Evolutionary conservation across 192 early-diverging fungal species (phyloP).

Genomic region (Entomortierella chlamydospora): DNA sequence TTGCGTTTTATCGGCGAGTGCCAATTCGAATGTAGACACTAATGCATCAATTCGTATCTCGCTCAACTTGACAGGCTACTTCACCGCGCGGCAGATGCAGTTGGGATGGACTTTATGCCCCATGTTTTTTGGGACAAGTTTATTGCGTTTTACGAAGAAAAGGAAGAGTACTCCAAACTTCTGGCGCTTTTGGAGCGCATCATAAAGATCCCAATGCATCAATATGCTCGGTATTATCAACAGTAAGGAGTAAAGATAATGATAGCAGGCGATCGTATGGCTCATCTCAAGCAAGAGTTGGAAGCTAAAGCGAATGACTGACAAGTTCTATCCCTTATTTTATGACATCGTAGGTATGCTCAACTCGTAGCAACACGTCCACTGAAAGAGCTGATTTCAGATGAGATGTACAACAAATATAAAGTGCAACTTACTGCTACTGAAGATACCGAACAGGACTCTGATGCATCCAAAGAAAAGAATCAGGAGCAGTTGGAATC

Average conservation of each 20-base stretch:
- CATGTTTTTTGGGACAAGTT: constrained; percentile 76
- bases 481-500: constrained; percentile 61
- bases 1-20: background rate
- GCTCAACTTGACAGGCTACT: constrained; percentile 62
- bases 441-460: constrained; percentile 1
- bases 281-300: background rate
- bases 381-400: constrained; percentile 62
- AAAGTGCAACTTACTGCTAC: constrained; percentile 37
- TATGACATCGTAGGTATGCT: constrained; percentile 59
- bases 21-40: background rate
- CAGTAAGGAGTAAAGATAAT: constrained; percentile 49
- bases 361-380: constrained; percentile 65
- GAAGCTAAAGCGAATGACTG: background rate
- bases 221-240: constrained; percentile 79
- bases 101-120: constrained; percentile 76
- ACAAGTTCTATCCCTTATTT: background rate
- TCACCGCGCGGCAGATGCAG: constrained; percentile 70
- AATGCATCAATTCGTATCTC: background rate
- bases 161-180: constrained; percentile 54
- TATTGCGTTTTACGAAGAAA: constrained; percentile 63
- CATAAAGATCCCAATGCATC: constrained; percentile 78
- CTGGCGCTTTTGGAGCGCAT: constrained; percentile 71
- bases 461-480: constrained; percentile 21
- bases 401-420: constrained; percentile 60
- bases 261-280: background rate